Evolutionary conservation across 257 asterid species (phyloP), one percentile per base, ranked within the genome.

Genomic region (Echium plantagineum): DNA sequence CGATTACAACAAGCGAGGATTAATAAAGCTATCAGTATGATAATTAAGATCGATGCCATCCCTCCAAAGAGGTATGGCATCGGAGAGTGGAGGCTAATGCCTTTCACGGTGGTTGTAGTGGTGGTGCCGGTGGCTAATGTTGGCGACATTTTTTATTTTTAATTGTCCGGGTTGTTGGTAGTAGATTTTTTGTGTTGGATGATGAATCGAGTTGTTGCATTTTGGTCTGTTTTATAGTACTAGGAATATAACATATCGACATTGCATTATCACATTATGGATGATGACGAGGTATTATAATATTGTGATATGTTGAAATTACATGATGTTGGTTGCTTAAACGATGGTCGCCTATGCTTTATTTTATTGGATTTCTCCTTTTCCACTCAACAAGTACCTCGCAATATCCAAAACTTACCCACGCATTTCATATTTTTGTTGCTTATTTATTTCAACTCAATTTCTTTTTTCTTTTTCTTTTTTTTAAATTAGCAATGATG

Each of bases 1-100:
- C 51, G 63, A 59, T 78, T 71, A 12, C 83, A 75, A 56, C 89
- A 81, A 7, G 83, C 78, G 48, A 75, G 15, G 21, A 79, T 64
- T 21, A 76, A 0, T 47, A 83, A 66, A 15, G 86, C 83, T 62
- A 77, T 52, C 26, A 80, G 77, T 12, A 81, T 67, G 9, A 81
- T 59, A 38, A 69, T 77, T 22, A 84, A 15, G 63, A 78, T 57
- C 53, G 78, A 15, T 13, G 82, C 78, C 18, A 72, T 18, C 67
- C 76, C 12, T 53, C 75, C 55, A 46, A 61, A 68, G 67, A 68
- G 72, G 57, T 68, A 68, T n/a, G 72, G 72, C 9, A 68, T 51
- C 21, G 72, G 72, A 3, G 72, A 22, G 49, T 57, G 62, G 58
- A 60, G 55, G 55, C 52, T 62, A n/a, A 21, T n/a, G 54, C 32